Conservation (phyloP, 2,329 filamentous ascomycete genomes). For the Alternaria atra region DNA sequence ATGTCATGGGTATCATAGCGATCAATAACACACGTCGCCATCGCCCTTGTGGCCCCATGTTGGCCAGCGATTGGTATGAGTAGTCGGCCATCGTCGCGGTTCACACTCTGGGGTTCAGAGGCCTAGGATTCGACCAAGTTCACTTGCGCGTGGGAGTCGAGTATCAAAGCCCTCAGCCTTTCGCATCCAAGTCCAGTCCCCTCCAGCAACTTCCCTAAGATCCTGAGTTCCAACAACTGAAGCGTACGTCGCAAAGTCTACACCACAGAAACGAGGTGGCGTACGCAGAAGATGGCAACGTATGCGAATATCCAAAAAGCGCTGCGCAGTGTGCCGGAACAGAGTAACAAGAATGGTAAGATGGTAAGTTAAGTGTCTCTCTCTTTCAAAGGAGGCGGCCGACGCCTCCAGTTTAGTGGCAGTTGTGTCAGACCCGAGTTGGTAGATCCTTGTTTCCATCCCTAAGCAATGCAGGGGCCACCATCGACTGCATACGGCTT, state of each 20-base stretch:
- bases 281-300: not conserved
- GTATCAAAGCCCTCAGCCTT: not conserved
- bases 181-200: not conserved
- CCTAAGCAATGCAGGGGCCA: conserved; percentile 2
- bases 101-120: conserved; percentile 2
- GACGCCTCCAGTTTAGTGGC: conserved; percentile 6
- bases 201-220: not conserved
- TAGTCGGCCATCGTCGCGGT: conserved; percentile 32
- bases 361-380: not conserved
- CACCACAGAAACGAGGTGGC: not conserved
- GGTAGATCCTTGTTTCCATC: conserved; percentile 4
- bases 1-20: conserved; percentile 41
- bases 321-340: not conserved
- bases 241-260: not conserved
- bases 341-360: not conserved
- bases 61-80: conserved; percentile 43
- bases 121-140: not conserved
- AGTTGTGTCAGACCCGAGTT: conserved; percentile 1
- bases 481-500: not conserved
- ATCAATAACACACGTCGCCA: conserved; percentile 48
- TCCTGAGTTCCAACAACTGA: not conserved
- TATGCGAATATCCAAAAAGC: not conserved
- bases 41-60: conserved; percentile 46
- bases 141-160: not conserved
- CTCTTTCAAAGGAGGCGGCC: conserved; percentile 3